These are phyloP conservation scores for Dryadomyces sulphureus DNA, from an alignment of 2,329 filamentous ascomycete genomes.

Conservation along the genomic window DNA sequence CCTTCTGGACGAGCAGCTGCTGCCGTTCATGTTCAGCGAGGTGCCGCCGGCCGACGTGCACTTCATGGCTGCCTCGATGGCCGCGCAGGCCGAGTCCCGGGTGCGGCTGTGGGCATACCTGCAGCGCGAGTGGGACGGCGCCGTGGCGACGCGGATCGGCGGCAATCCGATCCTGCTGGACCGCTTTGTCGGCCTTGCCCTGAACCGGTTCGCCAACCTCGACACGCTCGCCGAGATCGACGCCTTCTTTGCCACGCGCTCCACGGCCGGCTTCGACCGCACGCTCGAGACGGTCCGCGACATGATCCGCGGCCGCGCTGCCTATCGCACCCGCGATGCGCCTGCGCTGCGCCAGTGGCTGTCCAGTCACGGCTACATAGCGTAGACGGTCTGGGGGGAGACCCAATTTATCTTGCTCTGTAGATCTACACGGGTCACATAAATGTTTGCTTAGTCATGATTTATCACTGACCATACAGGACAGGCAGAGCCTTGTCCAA, in stretches of 20 bases:
- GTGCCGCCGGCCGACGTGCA: slow-evolving; percentile 82
- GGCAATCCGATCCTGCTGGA: slow-evolving; percentile 79
- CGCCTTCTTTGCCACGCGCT: slow-evolving; percentile 72
- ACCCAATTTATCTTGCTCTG: too few relatives aligned
- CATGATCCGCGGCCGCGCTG: slow-evolving; percentile 68
- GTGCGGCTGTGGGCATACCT: slow-evolving; percentile 71
- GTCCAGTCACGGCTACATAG: slow-evolving; percentile 4
- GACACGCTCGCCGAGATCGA: slow-evolving; percentile 62
- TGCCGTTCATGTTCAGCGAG: slow-evolving; percentile 56
- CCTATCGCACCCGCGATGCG: slow-evolving; percentile 67
- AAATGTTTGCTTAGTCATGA: too few relatives aligned
- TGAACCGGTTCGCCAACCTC: slow-evolving; percentile 64
- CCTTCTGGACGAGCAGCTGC: slow-evolving; percentile 51
- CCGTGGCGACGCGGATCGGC: slow-evolving; percentile 51
- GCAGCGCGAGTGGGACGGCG: slow-evolving; percentile 65
- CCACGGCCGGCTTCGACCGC: slow-evolving; percentile 74
- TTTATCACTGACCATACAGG: not conserved
- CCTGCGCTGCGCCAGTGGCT: slow-evolving; percentile 47
- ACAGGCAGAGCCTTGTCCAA: not conserved
- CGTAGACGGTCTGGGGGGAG: too few relatives aligned
- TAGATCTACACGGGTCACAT: too few relatives aligned
- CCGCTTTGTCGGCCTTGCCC: slow-evolving; percentile 64
- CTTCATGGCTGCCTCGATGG: slow-evolving; percentile 39
- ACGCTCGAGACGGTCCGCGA: slow-evolving; percentile 76
- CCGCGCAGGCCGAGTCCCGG: slow-evolving; percentile 26